Evolutionary conservation across 2,329 filamentous ascomycete genomes (phyloP).

Genomic region (Sporothrix luriei): DNA sequence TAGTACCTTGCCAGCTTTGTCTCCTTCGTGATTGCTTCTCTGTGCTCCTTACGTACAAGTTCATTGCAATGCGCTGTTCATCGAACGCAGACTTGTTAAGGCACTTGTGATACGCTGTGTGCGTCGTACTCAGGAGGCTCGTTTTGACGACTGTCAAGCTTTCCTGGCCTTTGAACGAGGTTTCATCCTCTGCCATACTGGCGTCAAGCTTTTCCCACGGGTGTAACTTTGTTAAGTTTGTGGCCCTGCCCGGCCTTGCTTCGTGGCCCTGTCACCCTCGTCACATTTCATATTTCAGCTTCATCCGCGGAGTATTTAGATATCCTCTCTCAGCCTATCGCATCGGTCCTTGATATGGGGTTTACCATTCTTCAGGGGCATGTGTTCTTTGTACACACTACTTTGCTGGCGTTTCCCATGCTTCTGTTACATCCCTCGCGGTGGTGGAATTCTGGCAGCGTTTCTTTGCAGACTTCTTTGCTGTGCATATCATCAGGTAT

Average conservation of each 20-base stretch:
- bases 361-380: not conserved
- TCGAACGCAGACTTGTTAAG: not conserved
- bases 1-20: not conserved
- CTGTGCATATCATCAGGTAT: not conserved
- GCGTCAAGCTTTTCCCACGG: not conserved
- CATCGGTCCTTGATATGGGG: not conserved
- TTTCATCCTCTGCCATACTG: constrained; percentile 15
- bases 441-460: not conserved
- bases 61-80: not conserved
- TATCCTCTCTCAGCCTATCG: constrained; percentile 5
- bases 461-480: not conserved
- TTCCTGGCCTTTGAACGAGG: not conserved
- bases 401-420: not conserved
- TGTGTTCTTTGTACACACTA: not conserved
- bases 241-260: not conserved
- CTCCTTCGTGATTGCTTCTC: too few relatives aligned
- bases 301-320: not conserved
- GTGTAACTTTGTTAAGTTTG: not conserved
- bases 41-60: not conserved
- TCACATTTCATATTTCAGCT: constrained; percentile 15
- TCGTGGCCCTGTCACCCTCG: not conserved
- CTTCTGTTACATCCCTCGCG: constrained; percentile 4
- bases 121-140: not conserved
- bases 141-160: not conserved
- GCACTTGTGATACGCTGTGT: not conserved